A percentile compares a stretch with the other conserved stretches of the same genome.
phyloP scores from a whole-genome alignment of 2,329 filamentous ascomycete species.

The Botryotinia globosa region DNA sequence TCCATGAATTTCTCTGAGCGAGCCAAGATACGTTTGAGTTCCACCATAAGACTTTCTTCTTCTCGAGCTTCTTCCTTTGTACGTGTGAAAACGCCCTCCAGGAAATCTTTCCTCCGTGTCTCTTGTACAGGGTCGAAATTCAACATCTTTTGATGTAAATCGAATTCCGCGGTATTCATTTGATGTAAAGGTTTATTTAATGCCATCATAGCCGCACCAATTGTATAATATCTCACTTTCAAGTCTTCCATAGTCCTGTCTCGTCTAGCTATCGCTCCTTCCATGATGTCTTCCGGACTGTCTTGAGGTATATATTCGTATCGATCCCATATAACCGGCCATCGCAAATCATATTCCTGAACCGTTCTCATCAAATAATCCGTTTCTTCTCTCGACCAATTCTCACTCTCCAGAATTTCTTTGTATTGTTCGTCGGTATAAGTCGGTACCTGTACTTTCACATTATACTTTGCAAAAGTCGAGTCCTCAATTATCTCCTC shows the following conservation, averaged over 20 bases:
- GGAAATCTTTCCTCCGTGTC: constrained; percentile 77
- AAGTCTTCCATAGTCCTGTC: constrained; percentile 80
- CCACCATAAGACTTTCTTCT: constrained; percentile 83
- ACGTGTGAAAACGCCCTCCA: constrained; percentile 72
- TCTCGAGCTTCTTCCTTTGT: constrained; percentile 87
- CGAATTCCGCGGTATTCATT: constrained; percentile 85
- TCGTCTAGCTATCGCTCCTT: constrained; percentile 40
- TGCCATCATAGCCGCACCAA: constrained; percentile 79
- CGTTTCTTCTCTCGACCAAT: constrained; percentile 92
- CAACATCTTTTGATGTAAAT: constrained; percentile 77
- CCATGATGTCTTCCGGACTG: not conserved
- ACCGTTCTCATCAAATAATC: constrained; percentile 80
- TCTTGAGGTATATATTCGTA: constrained; percentile 67
- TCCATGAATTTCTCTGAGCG: constrained; percentile 83
- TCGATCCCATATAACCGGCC: constrained; percentile 88
- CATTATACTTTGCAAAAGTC: constrained; percentile 82
- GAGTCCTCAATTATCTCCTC: constrained; percentile 51
- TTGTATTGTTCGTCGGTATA: constrained; percentile 89
- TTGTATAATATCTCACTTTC: constrained; percentile 85
- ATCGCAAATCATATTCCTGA: constrained; percentile 79
- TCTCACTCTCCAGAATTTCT: constrained; percentile 64
- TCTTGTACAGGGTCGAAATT: constrained; percentile 84
- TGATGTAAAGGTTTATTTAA: constrained; percentile 74
- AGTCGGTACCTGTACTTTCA: constrained; percentile 70
- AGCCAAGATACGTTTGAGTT: constrained; percentile 87